Conservation (phyloP, 306 rosid genomes). For the Dryas drummondii region DNA sequence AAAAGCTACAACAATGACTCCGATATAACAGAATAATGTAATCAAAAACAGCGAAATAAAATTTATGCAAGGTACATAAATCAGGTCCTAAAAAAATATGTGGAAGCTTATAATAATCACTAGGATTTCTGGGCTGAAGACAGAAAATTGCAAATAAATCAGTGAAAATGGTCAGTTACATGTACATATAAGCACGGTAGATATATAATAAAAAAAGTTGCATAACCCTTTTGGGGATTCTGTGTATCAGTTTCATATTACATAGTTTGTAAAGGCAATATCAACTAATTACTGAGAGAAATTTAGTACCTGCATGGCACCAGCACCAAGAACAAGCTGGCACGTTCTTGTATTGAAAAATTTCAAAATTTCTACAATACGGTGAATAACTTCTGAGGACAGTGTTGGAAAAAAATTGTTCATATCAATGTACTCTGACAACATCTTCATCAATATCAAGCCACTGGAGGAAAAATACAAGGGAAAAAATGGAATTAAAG, state of each 20-base stretch:
- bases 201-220: background rate
- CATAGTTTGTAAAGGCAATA: background rate
- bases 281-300: slow-evolving; percentile 7
- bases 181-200: background rate
- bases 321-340: slow-evolving; percentile 99
- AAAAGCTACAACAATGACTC: background rate
- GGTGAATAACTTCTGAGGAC: slow-evolving; percentile 94
- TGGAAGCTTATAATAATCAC: background rate
- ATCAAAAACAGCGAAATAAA: background rate
- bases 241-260: background rate
- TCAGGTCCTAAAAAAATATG: background rate
- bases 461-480: slow-evolving; percentile 61
- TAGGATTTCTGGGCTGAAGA: background rate
- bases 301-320: slow-evolving; percentile 94
- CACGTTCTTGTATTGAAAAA: slow-evolving; percentile 97
- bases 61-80: background rate
- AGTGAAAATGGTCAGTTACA: background rate
- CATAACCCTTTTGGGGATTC: slow-evolving; percentile 2
- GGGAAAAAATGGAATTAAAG: background rate
- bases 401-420: slow-evolving; percentile 73
- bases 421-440: slow-evolving; percentile 94
- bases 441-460: slow-evolving; percentile 90
- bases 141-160: slow-evolving; percentile 16
- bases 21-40: background rate
- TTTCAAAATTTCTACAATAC: slow-evolving; percentile 89